These are phyloP conservation scores for Sclerotinia trifoliorum DNA, from an alignment of 2,329 filamentous ascomycete genomes.

Conservation along the genomic window DNA sequence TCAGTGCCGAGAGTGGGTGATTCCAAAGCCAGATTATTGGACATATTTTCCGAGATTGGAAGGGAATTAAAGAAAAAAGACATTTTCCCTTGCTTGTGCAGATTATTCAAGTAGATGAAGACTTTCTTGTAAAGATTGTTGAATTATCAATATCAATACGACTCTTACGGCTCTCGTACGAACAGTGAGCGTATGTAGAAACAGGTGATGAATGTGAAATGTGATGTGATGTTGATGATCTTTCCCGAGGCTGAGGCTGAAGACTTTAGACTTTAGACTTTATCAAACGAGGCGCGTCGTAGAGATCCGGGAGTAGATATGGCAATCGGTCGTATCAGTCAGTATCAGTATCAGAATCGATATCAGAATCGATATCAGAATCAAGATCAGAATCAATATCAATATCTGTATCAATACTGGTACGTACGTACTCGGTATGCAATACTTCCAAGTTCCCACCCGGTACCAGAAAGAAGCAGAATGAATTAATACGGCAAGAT, in stretches of 20 bases:
- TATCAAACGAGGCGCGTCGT: not conserved
- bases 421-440: no score
- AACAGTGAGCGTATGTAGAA: no score
- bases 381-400: not conserved
- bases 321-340: not conserved
- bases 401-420: not conserved
- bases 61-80: conserved; percentile 27
- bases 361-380: not conserved
- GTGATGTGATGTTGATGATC: not conserved
- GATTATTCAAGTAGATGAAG: not conserved
- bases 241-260: conserved; percentile 1
- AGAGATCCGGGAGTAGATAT: not conserved
- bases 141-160: no score
- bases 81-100: conserved; percentile 23
- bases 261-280: not conserved
- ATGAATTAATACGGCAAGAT: not conserved
- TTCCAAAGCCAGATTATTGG: conserved; percentile 33
- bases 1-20: not conserved
- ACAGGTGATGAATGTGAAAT: not conserved
- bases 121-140: no score
- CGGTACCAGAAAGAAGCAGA: not conserved
- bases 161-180: no score
- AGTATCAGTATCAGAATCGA: not conserved
- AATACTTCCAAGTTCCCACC: not conserved
- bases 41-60: conserved; percentile 27